A percentile compares a stretch with the other conserved stretches of the same genome.
These are phyloP conservation scores for Solanum virginianum DNA, from an alignment of 257 asterid genomes.

Conservation along the genomic window DNA sequence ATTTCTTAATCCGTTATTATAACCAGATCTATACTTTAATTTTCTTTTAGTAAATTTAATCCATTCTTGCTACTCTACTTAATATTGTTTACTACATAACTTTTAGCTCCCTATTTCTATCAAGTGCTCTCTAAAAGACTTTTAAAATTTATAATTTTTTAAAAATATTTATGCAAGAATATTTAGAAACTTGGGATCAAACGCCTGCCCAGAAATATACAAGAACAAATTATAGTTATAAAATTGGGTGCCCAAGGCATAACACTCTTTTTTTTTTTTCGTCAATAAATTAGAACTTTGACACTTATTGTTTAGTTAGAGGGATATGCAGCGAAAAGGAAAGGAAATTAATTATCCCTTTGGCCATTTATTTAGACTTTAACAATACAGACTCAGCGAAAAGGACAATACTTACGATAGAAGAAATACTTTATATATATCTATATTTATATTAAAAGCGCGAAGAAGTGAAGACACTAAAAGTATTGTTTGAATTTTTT, in stretches of 20 bases:
- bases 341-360: not conserved
- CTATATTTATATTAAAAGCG: too few relatives aligned
- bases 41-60: not conserved
- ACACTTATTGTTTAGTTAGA: not conserved
- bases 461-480: too few relatives aligned
- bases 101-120: not conserved
- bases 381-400: not conserved
- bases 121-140: not conserved
- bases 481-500: too few relatives aligned
- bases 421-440: not conserved
- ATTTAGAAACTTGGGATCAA: too few relatives aligned
- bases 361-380: not conserved
- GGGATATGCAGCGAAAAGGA: not conserved
- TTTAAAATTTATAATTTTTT: too few relatives aligned
- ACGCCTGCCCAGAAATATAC: too few relatives aligned
- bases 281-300: not conserved
- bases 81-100: too few relatives aligned
- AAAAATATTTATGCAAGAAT: too few relatives aligned
- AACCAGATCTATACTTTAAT: not conserved
- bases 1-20: not conserved
- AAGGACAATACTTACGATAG: not conserved
- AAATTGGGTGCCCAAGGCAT: not conserved
- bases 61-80: not conserved
- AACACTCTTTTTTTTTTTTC: not conserved
- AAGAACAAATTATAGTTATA: too few relatives aligned